Percentiles rank a stretch among this genome's conserved stretches.
Evolutionary conservation across 164 flowering plant species (phyloP).

Genomic region (Aristolochia contorta): DNA sequence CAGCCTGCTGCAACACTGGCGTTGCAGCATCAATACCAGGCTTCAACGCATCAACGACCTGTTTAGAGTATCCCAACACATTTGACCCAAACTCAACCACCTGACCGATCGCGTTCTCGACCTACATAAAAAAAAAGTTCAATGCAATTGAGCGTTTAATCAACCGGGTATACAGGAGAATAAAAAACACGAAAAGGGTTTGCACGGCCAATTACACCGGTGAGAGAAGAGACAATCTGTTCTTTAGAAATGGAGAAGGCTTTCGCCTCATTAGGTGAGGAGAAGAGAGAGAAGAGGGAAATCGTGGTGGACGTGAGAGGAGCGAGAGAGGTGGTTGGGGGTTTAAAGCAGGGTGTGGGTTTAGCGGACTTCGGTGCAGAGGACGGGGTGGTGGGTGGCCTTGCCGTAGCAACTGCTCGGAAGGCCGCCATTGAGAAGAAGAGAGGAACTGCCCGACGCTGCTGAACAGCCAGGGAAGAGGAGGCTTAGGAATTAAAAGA

Average conservation of each 20-base stretch:
- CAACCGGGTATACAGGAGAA: not conserved
- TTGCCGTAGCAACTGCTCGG: conserved; percentile 42
- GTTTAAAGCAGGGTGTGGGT: conserved; percentile 1
- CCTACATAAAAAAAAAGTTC: conserved; percentile 28
- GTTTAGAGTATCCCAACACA: conserved; percentile 29
- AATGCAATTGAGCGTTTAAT: not conserved
- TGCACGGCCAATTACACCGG: conserved; percentile 28
- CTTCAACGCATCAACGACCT: conserved; percentile 38
- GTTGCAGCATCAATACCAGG: conserved; percentile 61
- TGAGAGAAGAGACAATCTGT: conserved; percentile 63
- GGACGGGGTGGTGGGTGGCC: conserved; percentile 20
- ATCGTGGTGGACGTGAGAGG: not conserved
- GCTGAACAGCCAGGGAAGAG: not conserved
- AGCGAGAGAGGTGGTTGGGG: not conserved
- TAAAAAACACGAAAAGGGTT: not conserved
- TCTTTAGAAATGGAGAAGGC: conserved; percentile 62
- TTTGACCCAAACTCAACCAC: conserved; percentile 49
- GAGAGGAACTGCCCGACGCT: not conserved
- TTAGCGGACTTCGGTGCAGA: conserved; percentile 8
- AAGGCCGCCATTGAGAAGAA: conserved; percentile 30
- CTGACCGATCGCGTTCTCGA: conserved; percentile 63
- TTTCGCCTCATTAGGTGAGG: conserved; percentile 46
- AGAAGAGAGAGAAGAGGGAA: conserved; percentile 34
- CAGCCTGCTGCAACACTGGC: conserved; percentile 59
- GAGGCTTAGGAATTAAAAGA: not conserved